These are phyloP conservation scores for Diplodia corticola DNA, from an alignment of 2,329 filamentous ascomycete genomes.

Conservation along the genomic window DNA sequence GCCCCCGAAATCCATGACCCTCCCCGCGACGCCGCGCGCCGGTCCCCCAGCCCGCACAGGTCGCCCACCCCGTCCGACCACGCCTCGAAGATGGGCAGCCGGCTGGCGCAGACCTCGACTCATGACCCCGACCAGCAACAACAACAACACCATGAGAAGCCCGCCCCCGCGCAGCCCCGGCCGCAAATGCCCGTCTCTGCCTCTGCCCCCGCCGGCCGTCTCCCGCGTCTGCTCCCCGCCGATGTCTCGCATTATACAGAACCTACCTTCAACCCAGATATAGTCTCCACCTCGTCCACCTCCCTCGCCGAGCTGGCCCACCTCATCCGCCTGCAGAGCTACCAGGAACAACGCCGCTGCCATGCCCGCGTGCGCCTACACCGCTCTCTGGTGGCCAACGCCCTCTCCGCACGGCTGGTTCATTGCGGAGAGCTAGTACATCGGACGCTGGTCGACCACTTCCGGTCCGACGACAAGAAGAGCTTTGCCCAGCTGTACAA, in stretches of 20 bases:
- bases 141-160: constrained; percentile 28
- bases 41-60: constrained; percentile 58
- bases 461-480: constrained; percentile 76
- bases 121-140: constrained; percentile 13
- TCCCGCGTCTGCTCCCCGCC: constrained; percentile 60
- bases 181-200: constrained; percentile 45
- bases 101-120: constrained; percentile 36
- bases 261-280: constrained; percentile 57
- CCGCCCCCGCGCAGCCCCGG: constrained; percentile 17
- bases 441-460: constrained; percentile 74
- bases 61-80: constrained; percentile 38
- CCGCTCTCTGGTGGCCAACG: constrained; percentile 71
- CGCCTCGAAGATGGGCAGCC: constrained; percentile 39
- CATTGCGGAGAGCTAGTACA: constrained; percentile 74
- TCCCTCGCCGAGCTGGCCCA: constrained; percentile 77
- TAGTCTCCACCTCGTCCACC: constrained; percentile 61
- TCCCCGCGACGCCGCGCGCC: constrained; percentile 52
- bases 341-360: constrained; percentile 77
- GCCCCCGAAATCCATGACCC: constrained; percentile 53
- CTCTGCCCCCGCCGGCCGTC: constrained; percentile 47
- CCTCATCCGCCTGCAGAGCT: constrained; percentile 73
- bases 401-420: constrained; percentile 71
- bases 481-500: constrained; percentile 73
- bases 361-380: constrained; percentile 73
- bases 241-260: constrained; percentile 69